Base-by-base conservation (phyloP, 2,329 filamentous ascomycete genomes). In the Fusarium nelsonii region DNA sequence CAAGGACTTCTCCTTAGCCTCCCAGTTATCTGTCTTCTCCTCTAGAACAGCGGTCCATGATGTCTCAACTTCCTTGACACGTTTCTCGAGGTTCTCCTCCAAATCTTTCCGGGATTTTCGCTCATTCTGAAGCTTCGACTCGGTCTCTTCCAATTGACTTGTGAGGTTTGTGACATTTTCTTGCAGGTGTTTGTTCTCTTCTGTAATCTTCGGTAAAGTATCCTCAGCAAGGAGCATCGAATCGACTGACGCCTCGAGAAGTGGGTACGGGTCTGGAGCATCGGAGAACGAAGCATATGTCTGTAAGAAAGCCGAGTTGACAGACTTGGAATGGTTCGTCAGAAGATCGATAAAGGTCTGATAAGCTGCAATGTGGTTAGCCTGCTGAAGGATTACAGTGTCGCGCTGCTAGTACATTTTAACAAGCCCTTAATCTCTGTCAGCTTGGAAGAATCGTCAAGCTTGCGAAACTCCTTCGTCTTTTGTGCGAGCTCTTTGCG, bases 401-500 rank as follows among this genome's bases (percentile, higher is more conserved):
- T 30, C 18, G 33, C 28, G 15, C 36, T 23, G 4, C 26, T 30
- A 33, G 16, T 68, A 94, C 93, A 90, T 85, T 97, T 97, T 62
- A 99, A 82, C 51, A 99, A 82, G 39, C 89, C 89, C 81, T 98
- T 99, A 82, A 97, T 90, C 79, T 99, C 96, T 7, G 85, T 84
- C 55, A 99, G 82, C 80, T 98, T 99, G 58, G 88, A 88, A 12
- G 91, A 83, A 83, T 99, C 94, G 73, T 98, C 95, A 12, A 97
- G 86, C 79, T 97, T 98, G 65, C 94, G 87, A 74, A 98, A 99
- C 75, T 98, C 95, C 76, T 99, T 99, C 1, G 96, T 99, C 85
- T 97, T 98, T 77, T 97, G 94, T n/a, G 97, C 96, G 20, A 99
- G 84, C 65, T 99, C 97, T 78, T 99, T 99, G 54, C 96, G 88